Percentiles rank a stretch among this genome's conserved stretches.
Conservation (phyloP, 2,329 filamentous ascomycete species). For the Gyromitra esculenta region DNA sequence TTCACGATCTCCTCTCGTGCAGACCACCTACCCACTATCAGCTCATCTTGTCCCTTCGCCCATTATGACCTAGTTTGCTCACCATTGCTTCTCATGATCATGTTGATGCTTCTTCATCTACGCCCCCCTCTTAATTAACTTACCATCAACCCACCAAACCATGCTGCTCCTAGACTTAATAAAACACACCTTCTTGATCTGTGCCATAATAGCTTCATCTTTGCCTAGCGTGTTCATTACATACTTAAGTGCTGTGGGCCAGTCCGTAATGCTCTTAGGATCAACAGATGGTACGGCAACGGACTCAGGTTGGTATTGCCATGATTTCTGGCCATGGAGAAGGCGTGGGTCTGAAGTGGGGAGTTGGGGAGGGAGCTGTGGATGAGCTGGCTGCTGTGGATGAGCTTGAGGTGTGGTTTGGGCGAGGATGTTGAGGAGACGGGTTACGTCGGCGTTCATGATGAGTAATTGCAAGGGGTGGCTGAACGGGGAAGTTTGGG, state of each 20-base stretch:
- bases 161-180: not conserved
- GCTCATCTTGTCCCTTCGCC: not conserved
- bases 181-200: slow-evolving; percentile 52
- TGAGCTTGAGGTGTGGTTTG: slow-evolving; percentile 24
- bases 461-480: not conserved
- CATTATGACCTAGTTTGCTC: not conserved
- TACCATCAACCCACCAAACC: not conserved
- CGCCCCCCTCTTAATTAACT: slow-evolving; percentile 3
- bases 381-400: not conserved
- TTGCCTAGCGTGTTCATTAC: slow-evolving; percentile 54
- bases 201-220: slow-evolving; percentile 51
- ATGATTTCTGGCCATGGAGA: slow-evolving; percentile 13
- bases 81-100: slow-evolving; percentile 55
- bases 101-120: slow-evolving; percentile 56
- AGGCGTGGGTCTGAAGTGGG: slow-evolving; percentile 31
- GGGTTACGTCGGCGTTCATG: slow-evolving; percentile 45
- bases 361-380: not conserved
- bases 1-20: slow-evolving; percentile 54
- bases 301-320: not conserved
- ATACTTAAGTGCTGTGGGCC: slow-evolving; percentile 56
- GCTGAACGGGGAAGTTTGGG: not conserved
- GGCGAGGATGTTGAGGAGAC: slow-evolving; percentile 51
- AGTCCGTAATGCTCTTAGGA: slow-evolving; percentile 54
- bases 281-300: slow-evolving; percentile 22
- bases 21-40: slow-evolving; percentile 45